These are phyloP conservation scores for Phytophthora multivora DNA, from an alignment of 352 stramenopile species.

Conservation along the genomic window DNA sequence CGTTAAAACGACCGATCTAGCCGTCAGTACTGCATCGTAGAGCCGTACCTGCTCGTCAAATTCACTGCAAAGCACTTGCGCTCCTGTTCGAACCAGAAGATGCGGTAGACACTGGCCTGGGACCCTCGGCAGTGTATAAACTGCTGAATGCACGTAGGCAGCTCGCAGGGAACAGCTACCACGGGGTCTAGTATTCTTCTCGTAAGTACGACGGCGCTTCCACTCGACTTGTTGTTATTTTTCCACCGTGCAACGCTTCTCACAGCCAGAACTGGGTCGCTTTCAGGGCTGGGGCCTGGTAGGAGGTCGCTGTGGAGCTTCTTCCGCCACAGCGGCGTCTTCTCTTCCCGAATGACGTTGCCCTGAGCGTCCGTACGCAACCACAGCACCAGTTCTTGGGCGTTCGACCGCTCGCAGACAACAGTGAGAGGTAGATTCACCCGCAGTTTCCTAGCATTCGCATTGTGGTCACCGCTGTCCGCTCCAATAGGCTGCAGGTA, in stretches of 20 bases:
- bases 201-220: slow-evolving; percentile 69
- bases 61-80: slow-evolving; percentile 75
- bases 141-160: slow-evolving; percentile 70
- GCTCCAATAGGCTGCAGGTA: slow-evolving; percentile 69
- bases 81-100: slow-evolving; percentile 59
- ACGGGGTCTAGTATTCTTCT: slow-evolving; percentile 59
- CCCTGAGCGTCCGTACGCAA: slow-evolving; percentile 55
- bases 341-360: slow-evolving; percentile 55
- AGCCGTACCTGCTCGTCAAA: slow-evolving; percentile 66
- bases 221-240: slow-evolving; percentile 32
- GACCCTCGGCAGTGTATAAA: slow-evolving; percentile 74
- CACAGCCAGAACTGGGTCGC: slow-evolving; percentile 57
- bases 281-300: slow-evolving; percentile 6
- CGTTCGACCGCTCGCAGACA: slow-evolving; percentile 58
- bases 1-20: background rate
- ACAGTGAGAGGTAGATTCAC: slow-evolving; percentile 69
- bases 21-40: background rate
- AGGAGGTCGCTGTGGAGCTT: slow-evolving; percentile 54
- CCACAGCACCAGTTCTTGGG: slow-evolving; percentile 63
- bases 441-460: slow-evolving; percentile 34
- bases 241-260: slow-evolving; percentile 64
- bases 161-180: slow-evolving; percentile 55
- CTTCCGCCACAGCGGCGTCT: slow-evolving; percentile 60
- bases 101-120: slow-evolving; percentile 71
- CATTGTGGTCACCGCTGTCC: slow-evolving; percentile 6